Evolutionary conservation across 768 basidiomycete species (phyloP).

Genomic region (Leccinum olivaceopallidum): DNA sequence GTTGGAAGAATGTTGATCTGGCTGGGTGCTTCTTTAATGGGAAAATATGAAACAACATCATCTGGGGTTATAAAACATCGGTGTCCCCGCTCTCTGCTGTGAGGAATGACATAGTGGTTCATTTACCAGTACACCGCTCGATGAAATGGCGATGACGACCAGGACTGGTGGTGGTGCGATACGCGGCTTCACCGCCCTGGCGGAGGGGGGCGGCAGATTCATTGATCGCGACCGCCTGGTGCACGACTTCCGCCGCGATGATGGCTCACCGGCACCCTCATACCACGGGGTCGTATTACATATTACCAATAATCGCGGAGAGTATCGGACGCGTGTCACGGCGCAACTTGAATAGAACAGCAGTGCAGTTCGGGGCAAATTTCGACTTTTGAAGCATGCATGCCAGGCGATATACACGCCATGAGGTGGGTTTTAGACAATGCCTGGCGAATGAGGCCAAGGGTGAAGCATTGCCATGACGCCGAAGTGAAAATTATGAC

Average conservation of each 20-base stretch:
- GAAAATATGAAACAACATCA: constrained; percentile 14
- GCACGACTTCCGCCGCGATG: constrained; percentile 25
- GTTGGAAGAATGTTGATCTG: constrained; percentile 15
- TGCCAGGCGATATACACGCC: constrained; percentile 27
- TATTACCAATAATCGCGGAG: constrained; percentile 27
- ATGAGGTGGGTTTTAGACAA: constrained; percentile 20
- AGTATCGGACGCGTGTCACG: constrained; percentile 20
- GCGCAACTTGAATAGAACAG: constrained; percentile 23
- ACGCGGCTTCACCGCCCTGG: constrained; percentile 25
- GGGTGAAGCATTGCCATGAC: constrained; percentile 26
- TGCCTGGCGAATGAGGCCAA: constrained; percentile 14
- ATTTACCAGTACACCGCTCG: constrained; percentile 22
- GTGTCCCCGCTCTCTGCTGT: constrained; percentile 15
- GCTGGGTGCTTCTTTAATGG: constrained; percentile 25
- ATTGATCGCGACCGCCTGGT: constrained; percentile 19
- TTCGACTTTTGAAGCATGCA: constrained; percentile 20
- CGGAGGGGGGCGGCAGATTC: constrained; percentile 22
- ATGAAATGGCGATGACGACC: constrained; percentile 27
- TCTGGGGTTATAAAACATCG: constrained; percentile 23
- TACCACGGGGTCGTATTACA: constrained; percentile 30
- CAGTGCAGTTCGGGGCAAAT: constrained; percentile 19
- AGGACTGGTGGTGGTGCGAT: constrained; percentile 21
- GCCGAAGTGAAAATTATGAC: constrained; percentile 1
- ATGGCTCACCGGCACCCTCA: constrained; percentile 16
- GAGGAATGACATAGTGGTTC: constrained; percentile 21